Percentiles rank a stretch among this genome's conserved stretches.
These are phyloP conservation scores for Pseudogymnoascus sp. DNA, from an alignment of 2,329 filamentous ascomycete genomes.

Conservation along the genomic window DNA sequence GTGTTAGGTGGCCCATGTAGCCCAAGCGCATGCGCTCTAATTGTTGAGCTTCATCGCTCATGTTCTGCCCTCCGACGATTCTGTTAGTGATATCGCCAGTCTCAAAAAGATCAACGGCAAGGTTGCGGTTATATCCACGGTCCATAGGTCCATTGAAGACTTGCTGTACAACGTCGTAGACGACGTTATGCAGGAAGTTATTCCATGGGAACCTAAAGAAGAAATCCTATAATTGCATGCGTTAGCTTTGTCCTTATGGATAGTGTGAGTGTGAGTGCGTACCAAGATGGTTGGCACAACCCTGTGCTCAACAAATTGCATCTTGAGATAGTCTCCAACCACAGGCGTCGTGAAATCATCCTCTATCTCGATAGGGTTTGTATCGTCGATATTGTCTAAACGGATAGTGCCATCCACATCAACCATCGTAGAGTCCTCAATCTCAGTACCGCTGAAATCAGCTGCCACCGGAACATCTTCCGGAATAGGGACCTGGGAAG, in stretches of 20 bases:
- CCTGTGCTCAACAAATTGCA: constrained; percentile 88
- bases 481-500: neutral
- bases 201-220: constrained; percentile 99
- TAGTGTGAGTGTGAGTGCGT: constrained; percentile 33
- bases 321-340: constrained; percentile 90
- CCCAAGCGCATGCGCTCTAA: constrained; percentile 85
- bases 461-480: constrained; percentile 29
- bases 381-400: neutral
- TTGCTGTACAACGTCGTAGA: constrained; percentile 98
- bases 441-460: constrained; percentile 12
- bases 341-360: constrained; percentile 48
- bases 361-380: neutral
- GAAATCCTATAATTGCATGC: constrained; percentile 58
- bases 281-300: constrained; percentile 95
- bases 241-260: constrained; percentile 15
- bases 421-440: neutral
- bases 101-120: constrained; percentile 91
- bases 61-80: constrained; percentile 83
- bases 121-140: constrained; percentile 79
- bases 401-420: constrained; percentile 1
- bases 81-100: constrained; percentile 81
- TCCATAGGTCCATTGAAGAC: constrained; percentile 99
- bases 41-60: constrained; percentile 77
- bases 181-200: constrained; percentile 97
- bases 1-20: constrained; percentile 96